Evolutionary conservation across 352 stramenopile species (phyloP), one percentile per base, ranked within the genome.

Genomic region (Phytophthora fragariae): DNA sequence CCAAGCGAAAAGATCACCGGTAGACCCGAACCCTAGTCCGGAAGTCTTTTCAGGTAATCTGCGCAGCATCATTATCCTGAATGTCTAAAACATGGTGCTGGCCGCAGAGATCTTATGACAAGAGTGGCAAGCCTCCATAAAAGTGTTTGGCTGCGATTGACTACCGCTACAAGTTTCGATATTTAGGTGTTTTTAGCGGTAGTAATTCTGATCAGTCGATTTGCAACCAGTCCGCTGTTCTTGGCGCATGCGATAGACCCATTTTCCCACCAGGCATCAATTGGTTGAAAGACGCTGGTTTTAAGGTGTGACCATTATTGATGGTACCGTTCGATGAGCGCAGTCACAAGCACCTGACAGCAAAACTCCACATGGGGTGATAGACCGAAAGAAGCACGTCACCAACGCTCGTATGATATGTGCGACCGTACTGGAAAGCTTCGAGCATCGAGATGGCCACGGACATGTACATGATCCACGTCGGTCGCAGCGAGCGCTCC

Each of bases 391-490:
- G 19, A 64, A 64, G 14, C 41, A 55, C 35, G 1, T 41, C 35
- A 41, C 24, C 24, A 27, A 27, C 24, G 24, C 24, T 3, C 24
- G 24, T 27, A 27, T 27, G 24, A 1, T 27, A 27, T 27, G 24
- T 27, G 24, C 24, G 24, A 27, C 84, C 84, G 72, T 84, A 86
- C 62, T 92, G 83, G 58, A 87, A 75, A 2, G 79, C 68, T 15
- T 85, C 66, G 41, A 88, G 69, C 39, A 85, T 73, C 29, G 73
- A 72, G 52, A 83, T 62, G 35, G 60, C 59, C 0, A 79, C 67
- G 57, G 77, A 83, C 5, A 70, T 60, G 66, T 90, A 90, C 50
- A 89, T 70, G 37, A 85, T 75, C 50, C 72, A 78, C 21, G 56
- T 77, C 6, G 79, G 75, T 2, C 39, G 53, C 29, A 79, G 39